phyloP scores from a whole-genome alignment of 2,329 filamentous ascomycete genomes.

The Coniochaeta ligniaria region DNA sequence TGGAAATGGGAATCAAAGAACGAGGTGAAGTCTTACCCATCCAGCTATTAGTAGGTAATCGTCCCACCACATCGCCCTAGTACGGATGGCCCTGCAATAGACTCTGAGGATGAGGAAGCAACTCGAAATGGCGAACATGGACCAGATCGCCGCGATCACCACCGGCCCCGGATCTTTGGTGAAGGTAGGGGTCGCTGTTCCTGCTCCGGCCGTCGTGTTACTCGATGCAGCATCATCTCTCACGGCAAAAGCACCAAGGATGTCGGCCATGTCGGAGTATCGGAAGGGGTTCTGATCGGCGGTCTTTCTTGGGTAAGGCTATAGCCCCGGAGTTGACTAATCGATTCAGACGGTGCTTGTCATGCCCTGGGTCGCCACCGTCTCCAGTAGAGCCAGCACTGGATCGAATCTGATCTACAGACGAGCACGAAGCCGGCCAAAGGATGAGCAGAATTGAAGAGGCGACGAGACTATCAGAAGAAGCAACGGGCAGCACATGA shows the following conservation, averaged over 20 bases:
- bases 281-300: neutral
- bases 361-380: neutral
- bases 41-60: constrained; percentile 14
- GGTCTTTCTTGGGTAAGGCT: neutral
- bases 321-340: neutral
- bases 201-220: neutral
- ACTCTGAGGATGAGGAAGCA: constrained; percentile 8
- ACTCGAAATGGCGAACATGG: neutral
- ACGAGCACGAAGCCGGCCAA: neutral
- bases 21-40: constrained; percentile 10
- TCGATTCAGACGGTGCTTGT: neutral
- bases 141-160: constrained; percentile 6
- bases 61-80: constrained; percentile 15
- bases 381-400: neutral
- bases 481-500: neutral
- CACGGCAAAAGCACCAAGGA: neutral
- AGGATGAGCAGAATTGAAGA: neutral
- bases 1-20: neutral
- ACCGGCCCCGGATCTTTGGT: constrained; percentile 10
- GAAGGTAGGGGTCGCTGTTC: neutral
- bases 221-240: neutral
- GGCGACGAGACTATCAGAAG: neutral
- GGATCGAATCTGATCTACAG: neutral
- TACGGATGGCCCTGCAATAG: constrained; percentile 12
- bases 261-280: neutral